Base-by-base conservation (phyloP, 306 rosid genomes). In the Pyrus betulifolia region DNA sequence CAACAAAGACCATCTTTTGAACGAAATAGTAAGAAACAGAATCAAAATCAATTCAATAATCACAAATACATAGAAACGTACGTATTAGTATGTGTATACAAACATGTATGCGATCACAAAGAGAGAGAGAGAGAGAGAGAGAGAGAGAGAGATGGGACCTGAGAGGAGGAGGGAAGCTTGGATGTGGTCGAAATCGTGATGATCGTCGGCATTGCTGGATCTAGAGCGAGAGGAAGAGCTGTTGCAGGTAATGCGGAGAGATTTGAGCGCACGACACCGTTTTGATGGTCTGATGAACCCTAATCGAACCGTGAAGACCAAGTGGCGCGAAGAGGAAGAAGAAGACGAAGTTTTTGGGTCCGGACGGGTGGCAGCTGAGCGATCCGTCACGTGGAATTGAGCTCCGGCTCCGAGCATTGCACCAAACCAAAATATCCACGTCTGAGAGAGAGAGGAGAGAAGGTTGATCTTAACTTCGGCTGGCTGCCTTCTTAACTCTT, bases 131-230 rank as follows among this genome's bases (percentile, higher is more conserved):
- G 6, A 82, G 58, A 45, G 14, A 45, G 51, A 21, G 6, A 82
- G 58, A 45, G 18, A 49, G 22, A 59, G 61, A 52, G 62, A 75
- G 28, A 73, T 15, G 22, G 55, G 45, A 91, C 99, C 99, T 86
- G 98, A 84, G 72, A 92, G 91, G 14, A 96, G 97, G 65, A 96
- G 86, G 3, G 99, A 88, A 79, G 99, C 99, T 85, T 89, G 89
- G 14, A 92, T 86, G 76, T 78, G 93, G 33, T 92, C 96, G 51
- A 57, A 80, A 55, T 69, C 79, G 60, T 61, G 87, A 57, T 87
- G 90, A 68, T 73, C 84, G 65, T 73, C 84, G 70, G 70, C 75
- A 79, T 75, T 67, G 31, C 33, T 74, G 87, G 91, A 92, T 87
- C 92, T 74, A 72, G 74, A 46, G 40, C 59, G 21, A 33, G 72